Percentiles rank a stretch among this genome's conserved stretches.
Conservation (phyloP, 1,284 basidiomycete species). For the Austroboletus novae-zelandiae region DNA sequence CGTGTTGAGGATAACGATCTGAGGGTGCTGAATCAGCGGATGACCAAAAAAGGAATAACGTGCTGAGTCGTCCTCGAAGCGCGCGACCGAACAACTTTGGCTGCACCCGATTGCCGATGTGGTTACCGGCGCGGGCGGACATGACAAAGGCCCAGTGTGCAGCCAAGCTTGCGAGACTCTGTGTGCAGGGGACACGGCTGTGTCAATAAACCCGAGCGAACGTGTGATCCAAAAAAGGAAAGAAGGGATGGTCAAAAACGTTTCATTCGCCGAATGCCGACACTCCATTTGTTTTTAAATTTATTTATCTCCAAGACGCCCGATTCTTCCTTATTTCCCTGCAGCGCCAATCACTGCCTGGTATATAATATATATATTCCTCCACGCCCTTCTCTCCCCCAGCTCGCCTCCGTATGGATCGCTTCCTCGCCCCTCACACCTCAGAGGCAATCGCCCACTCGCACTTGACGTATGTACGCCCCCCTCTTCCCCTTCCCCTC, state of each 20-base stretch:
- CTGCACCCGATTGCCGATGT: too few species aligned
- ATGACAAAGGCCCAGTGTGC: too few species aligned
- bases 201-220: too few species aligned
- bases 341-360: constrained; percentile 15
- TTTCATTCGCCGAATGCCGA: constrained; percentile 13
- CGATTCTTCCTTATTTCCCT: not conserved
- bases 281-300: not conserved
- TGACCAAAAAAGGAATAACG: too few species aligned
- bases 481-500: not conserved
- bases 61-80: too few species aligned
- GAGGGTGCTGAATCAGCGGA: too few species aligned
- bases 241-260: constrained; percentile 1
- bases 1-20: not conserved
- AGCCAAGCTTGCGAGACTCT: too few species aligned
- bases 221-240: constrained; percentile 21
- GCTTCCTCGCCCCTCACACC: constrained; percentile 67
- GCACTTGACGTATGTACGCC: constrained; percentile 56
- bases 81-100: too few species aligned
- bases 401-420: constrained; percentile 45
- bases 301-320: constrained; percentile 10
- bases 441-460: constrained; percentile 70
- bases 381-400: not conserved
- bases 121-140: too few species aligned
- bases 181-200: too few species aligned
- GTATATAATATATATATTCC: constrained; percentile 11